Evolutionary conservation across 2,329 filamentous ascomycete genomes (phyloP), one percentile per base, ranked within the genome.

Genomic region (Rhynchosporium graminicola): DNA sequence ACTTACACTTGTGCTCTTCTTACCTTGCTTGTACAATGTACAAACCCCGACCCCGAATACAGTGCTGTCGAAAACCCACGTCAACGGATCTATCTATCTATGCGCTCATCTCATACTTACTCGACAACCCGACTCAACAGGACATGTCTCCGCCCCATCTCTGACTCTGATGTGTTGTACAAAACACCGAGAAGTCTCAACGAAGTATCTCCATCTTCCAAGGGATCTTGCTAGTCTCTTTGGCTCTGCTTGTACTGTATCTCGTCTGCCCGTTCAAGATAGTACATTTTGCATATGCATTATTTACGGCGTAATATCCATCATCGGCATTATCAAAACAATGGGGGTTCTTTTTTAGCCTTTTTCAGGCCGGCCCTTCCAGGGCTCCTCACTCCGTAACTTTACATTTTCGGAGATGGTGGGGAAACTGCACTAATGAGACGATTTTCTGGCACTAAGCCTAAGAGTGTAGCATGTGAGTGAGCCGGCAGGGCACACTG

Each of bases 401-500:
- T 33, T 10, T 52, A 12, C 20, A 38, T 52, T 40, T 38, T 26
- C 6, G 9, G 12, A 38, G 50, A 40, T 38, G 38, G 50, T 52
- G 50, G 50, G 50, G 50, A 52, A 38, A 7, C 12, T 4, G n/a
- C 50, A 38, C 50, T 52, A 52, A 38, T 15, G 28, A 38, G 38
- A 52, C 10, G 36, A 31, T 9, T 2, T 20, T 6, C 10, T 2
- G 15, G 5, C 13, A 10, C 31, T 52, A 52, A 38, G 4, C 50
- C 50, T 40, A 52, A 52, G 12, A 1, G 7, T n/a, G 50, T 9
- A 52, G 29, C 38, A 52, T 38, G 10, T n/a, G 12, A 52, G 31
- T n/a, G 36, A 52, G 50, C 50, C 15, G 50, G 50, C 50, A 52
- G 48, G 33, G 50, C 15, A 52, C 20, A 20, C 20, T n/a, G 31